Evolutionary conservation across 2,329 filamentous ascomycete genomes (phyloP), one percentile per base, ranked within the genome.

Genomic region (Podosphaera xanthii): DNA sequence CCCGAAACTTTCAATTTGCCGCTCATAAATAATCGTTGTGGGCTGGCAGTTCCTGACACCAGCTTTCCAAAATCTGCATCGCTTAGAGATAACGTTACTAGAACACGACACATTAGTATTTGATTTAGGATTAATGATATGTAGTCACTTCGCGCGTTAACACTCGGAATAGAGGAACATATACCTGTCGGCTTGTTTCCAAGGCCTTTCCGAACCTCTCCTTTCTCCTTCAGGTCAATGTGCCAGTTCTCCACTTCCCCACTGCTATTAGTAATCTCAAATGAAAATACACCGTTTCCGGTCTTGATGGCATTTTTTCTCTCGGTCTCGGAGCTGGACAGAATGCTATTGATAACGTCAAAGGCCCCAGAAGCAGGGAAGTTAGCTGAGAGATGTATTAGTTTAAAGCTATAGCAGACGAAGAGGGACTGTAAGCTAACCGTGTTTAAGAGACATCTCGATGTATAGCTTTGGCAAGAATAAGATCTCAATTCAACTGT

Each of bases 1-100:
- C 92, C 92, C 81, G 89, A 94, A 71, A 97, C 81, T 86, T 97
- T 98, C 70, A 98, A 78, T 79, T 95, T 96, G 68, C 92, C 92
- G n/a, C 81, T 81, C 91, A 98, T 97, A 75, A 97, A 69, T 44
- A 98, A 76, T 66, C 84, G 83, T 78, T 98, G 92, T 60, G 92
- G 89, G 70, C 96, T 95, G 67, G 87, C 88, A 76, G 94, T 88
- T 70, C 92, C 92, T 44, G 77, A 69, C 59, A 94, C 83, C 64
- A 98, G 79, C 70, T 85, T 83, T 64, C 75, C 81, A 70, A 98
- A 98, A 73, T 97, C 88, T 60, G 81, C 79, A 63, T 98, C 92
- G 61, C 83, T 86, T 65, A 97, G 80, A 4, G 78, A 72, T 53
- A 97, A 79, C n/a, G 87, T 94, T 61, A 97, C 91, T 92, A 61